Conservation (phyloP, 2,329 filamentous ascomycete species). For the Sphaerulina musiva region DNA sequence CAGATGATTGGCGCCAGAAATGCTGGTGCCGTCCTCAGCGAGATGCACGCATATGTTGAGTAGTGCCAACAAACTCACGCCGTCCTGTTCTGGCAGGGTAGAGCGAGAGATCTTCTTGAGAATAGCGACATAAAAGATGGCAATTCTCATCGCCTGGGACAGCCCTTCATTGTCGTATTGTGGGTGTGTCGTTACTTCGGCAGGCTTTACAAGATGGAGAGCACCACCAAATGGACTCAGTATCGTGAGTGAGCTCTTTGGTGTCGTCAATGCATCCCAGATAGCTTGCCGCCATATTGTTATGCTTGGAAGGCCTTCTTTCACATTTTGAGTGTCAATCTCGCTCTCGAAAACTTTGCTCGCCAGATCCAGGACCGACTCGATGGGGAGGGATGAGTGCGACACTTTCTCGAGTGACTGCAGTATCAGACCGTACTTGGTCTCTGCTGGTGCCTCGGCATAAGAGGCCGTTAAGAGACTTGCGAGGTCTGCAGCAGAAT, state of each 20-base stretch:
- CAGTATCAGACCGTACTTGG: constrained; percentile 47
- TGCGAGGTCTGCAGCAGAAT: constrained; percentile 36
- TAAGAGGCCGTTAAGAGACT: constrained; percentile 21
- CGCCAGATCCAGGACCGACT: constrained; percentile 51
- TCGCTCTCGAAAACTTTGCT: constrained; percentile 41
- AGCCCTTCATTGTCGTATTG: constrained; percentile 58
- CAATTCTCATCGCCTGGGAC: constrained; percentile 68
- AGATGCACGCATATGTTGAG: constrained; percentile 51
- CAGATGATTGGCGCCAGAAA: constrained; percentile 50
- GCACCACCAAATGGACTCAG: constrained; percentile 66
- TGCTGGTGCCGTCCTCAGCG: constrained; percentile 54
- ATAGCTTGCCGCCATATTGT: constrained; percentile 62
- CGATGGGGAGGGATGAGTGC: constrained; percentile 43
- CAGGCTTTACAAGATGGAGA: constrained; percentile 53
- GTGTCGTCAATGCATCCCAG: constrained; percentile 46
- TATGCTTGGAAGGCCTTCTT: constrained; percentile 28
- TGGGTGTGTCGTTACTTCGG: constrained; percentile 20
- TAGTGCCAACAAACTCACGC: constrained; percentile 43
- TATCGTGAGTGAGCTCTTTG: constrained; percentile 62
- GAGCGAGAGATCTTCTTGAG: constrained; percentile 39
- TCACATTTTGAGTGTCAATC: constrained; percentile 12
- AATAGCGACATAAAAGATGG: constrained; percentile 60
- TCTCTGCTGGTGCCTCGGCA: constrained; percentile 14
- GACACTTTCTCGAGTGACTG: constrained; percentile 45
- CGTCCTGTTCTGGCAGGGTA: constrained; percentile 25